Conservation (phyloP, 768 basidiomycete species). For the Mycena amicta region DNA sequence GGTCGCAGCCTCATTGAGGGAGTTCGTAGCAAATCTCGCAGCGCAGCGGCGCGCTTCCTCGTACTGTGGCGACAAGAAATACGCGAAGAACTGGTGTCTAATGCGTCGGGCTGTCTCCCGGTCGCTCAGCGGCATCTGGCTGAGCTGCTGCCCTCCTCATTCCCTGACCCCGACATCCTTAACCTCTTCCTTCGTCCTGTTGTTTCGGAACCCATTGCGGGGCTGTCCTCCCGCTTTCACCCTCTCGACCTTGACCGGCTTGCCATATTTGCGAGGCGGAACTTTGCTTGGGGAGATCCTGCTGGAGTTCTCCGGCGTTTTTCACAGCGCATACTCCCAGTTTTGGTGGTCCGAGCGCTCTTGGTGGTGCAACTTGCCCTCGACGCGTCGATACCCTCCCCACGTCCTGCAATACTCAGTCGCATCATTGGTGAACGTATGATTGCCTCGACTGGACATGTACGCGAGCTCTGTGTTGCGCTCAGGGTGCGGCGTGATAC, state of each 20-base stretch:
- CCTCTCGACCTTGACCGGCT: constrained; percentile 5
- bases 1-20: constrained; percentile 10
- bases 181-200: constrained; percentile 41
- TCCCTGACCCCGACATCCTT: constrained; percentile 38
- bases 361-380: not conserved
- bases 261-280: constrained; percentile 5
- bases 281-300: constrained; percentile 11
- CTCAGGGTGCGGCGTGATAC: too few relatives aligned
- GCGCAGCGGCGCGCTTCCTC: not conserved
- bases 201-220: constrained; percentile 9
- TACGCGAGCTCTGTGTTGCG: not conserved
- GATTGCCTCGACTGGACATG: not conserved
- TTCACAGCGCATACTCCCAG: constrained; percentile 5
- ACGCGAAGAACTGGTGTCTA: constrained; percentile 5
- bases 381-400: not conserved
- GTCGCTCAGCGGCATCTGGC: constrained; percentile 30
- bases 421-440: not conserved
- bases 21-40: not conserved
- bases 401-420: not conserved
- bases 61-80: constrained; percentile 1
- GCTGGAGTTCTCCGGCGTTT: constrained; percentile 11
- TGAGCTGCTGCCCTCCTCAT: constrained; percentile 26
- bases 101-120: constrained; percentile 25
- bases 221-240: not conserved
- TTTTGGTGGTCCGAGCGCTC: constrained; percentile 9